phyloP scores from a whole-genome alignment of 2,329 filamentous ascomycete genomes.

The Fusarium kyushuense region DNA sequence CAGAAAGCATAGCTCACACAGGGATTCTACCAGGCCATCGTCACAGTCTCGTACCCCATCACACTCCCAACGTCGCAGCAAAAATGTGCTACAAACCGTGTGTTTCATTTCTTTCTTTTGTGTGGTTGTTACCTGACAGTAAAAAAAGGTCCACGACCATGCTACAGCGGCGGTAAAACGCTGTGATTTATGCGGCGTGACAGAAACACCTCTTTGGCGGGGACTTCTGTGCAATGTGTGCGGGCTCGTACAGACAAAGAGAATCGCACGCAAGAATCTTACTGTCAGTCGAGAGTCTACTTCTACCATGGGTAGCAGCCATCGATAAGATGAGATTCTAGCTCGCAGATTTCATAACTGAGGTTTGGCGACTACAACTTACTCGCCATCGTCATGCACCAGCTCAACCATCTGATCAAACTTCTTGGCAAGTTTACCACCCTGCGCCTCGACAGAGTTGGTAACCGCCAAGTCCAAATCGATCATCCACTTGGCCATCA shows the following conservation, averaged over 20 bases:
- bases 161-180: background rate
- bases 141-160: background rate
- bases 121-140: background rate
- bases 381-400: background rate
- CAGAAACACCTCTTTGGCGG: slow-evolving; percentile 11
- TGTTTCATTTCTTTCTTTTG: background rate
- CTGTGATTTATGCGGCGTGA: background rate
- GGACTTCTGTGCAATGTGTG: background rate
- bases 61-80: background rate
- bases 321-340: background rate
- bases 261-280: background rate
- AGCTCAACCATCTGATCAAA: background rate
- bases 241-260: background rate
- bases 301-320: background rate
- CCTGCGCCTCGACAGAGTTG: background rate
- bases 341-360: too few species aligned
- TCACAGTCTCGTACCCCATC: background rate
- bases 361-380: too few species aligned
- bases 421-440: background rate
- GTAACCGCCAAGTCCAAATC: slow-evolving; percentile 2
- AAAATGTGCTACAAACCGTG: background rate
- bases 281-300: background rate
- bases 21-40: background rate
- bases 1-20: background rate
- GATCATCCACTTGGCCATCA: background rate